phyloP scores from a whole-genome alignment of 2,329 filamentous ascomycete genomes.

The Dichotomopilus funicola region DNA sequence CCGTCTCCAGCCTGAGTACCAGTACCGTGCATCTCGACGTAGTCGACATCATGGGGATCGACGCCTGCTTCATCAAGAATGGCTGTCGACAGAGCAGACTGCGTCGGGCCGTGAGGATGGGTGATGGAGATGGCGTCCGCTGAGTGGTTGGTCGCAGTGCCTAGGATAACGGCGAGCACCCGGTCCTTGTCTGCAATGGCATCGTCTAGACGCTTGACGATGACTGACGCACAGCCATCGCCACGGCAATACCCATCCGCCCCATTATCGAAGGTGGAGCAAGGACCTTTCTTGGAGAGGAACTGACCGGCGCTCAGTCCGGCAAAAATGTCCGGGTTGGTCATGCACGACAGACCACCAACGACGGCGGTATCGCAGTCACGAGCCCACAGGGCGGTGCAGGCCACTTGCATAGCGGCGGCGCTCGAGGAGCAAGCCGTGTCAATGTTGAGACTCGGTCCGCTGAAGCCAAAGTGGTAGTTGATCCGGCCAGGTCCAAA shows the following conservation, averaged over 20 bases:
- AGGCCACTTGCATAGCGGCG: slow-evolving; percentile 64
- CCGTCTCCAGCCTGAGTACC: slow-evolving; percentile 81
- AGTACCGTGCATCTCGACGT: slow-evolving; percentile 86
- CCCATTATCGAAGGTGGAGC: slow-evolving; percentile 73
- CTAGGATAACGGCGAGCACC: slow-evolving; percentile 69
- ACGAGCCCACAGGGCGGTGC: slow-evolving; percentile 65
- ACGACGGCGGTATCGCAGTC: slow-evolving; percentile 78
- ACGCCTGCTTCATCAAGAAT: slow-evolving; percentile 68
- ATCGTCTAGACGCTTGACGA: slow-evolving; percentile 75
- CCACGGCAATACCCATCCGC: slow-evolving; percentile 80
- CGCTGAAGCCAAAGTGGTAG: slow-evolving; percentile 71
- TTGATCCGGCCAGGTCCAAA: slow-evolving; percentile 55
- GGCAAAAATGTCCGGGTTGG: slow-evolving; percentile 73
- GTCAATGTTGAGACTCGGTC: slow-evolving; percentile 65
- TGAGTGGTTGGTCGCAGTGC: slow-evolving; percentile 73
- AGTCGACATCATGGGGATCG: slow-evolving; percentile 69
- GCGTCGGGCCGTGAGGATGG: slow-evolving; percentile 70
- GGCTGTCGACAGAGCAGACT: slow-evolving; percentile 62
- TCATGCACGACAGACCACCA: slow-evolving; percentile 71
- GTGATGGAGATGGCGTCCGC: slow-evolving; percentile 78
- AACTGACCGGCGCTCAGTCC: slow-evolving; percentile 72
- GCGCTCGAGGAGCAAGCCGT: slow-evolving; percentile 74
- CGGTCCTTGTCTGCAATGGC: slow-evolving; percentile 70
- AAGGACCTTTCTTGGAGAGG: slow-evolving; percentile 67
- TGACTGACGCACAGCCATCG: slow-evolving; percentile 66